These are phyloP conservation scores for Cyclotella sp. DNA, from an alignment of 108 stramenopile genomes.

Conservation along the genomic window DNA sequence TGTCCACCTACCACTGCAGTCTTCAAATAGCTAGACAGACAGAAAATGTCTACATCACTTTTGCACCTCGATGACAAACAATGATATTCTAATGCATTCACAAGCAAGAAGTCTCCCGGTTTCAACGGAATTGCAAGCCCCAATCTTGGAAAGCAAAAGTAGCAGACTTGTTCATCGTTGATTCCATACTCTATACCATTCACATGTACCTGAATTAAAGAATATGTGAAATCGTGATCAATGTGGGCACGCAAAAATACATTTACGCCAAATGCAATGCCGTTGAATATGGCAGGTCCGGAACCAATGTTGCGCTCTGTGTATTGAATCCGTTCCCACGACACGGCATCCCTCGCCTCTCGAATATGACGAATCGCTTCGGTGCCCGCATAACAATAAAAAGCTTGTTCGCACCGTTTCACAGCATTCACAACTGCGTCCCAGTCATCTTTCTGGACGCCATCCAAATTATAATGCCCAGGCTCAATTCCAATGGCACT, in stretches of 20 bases:
- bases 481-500: background rate
- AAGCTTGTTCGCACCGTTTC: constrained; percentile 5
- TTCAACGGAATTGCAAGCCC: constrained; percentile 9
- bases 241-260: constrained; percentile 7
- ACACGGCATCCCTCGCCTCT: constrained; percentile 1
- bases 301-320: constrained; percentile 2
- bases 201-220: constrained; percentile 4
- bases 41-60: background rate
- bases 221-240: constrained; percentile 1
- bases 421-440: constrained; percentile 4
- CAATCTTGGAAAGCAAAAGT: background rate
- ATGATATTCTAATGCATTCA: background rate
- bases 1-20: background rate
- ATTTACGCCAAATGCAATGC: background rate
- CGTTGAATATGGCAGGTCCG: constrained; percentile 1
- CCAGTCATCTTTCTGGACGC: background rate
- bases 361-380: background rate
- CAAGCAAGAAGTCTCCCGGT: background rate
- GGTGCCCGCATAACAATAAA: constrained; percentile 1
- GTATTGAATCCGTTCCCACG: constrained; percentile 4
- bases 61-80: constrained; percentile 1
- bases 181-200: background rate
- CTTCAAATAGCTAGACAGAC: constrained; percentile 1
- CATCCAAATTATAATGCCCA: constrained; percentile 1
- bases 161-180: background rate